phyloP scores from a whole-genome alignment of 1,139 yeast genomes.

The Lodderomyces orthopsilosis region DNA sequence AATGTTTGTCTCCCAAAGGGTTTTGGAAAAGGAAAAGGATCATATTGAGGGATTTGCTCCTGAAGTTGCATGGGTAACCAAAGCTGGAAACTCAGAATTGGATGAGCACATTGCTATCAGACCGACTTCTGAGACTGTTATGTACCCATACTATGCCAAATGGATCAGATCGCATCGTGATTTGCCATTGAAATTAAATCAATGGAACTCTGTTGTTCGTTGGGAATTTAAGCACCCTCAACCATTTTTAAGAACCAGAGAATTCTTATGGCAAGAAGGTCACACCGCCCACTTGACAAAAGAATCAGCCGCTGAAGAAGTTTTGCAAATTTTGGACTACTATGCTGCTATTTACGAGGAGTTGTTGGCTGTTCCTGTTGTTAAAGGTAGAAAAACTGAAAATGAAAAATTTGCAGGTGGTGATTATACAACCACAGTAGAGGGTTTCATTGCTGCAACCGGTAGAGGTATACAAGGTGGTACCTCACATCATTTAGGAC shows the following conservation, averaged over 20 bases:
- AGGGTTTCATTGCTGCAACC: constrained; percentile 96
- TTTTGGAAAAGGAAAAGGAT: constrained; percentile 95
- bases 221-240: constrained; percentile 99
- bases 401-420: constrained; percentile 99
- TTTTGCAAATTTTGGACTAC: constrained; percentile 77
- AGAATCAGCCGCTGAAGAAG: constrained; percentile 81
- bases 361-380: constrained; percentile 93
- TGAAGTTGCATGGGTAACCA: constrained; percentile 99
- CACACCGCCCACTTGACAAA: constrained; percentile 92
- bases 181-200: constrained; percentile 91
- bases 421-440: constrained; percentile 89
- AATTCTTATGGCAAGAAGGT: constrained; percentile 99
- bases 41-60: constrained; percentile 99
- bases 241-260: constrained; percentile 98
- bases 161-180: constrained; percentile 99
- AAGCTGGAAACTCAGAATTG: constrained; percentile 88
- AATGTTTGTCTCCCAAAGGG: constrained; percentile 92
- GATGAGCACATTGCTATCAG: constrained; percentile 99
- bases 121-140: constrained; percentile 98
- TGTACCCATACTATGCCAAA: constrained; percentile 99
- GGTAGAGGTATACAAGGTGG: constrained; percentile 99
- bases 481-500: constrained; percentile 96
- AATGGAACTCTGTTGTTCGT: constrained; percentile 99
- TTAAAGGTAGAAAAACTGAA: constrained; percentile 93
- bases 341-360: constrained; percentile 86